These are phyloP conservation scores for Vanrija humicola DNA, from an alignment of 1,284 basidiomycete species.

Conservation along the genomic window DNA sequence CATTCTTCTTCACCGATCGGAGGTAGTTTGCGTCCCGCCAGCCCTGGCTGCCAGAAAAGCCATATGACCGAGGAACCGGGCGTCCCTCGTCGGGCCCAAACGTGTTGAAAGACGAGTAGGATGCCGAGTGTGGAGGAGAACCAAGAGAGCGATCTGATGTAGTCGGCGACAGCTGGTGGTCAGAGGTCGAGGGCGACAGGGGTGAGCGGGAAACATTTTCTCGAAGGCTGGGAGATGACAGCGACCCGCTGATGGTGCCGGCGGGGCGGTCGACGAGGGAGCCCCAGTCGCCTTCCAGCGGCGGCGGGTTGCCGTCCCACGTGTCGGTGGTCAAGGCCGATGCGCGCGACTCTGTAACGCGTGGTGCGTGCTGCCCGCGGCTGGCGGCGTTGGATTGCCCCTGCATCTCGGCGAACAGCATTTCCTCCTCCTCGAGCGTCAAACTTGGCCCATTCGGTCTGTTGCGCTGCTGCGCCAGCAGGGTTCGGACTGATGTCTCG, in stretches of 20 bases:
- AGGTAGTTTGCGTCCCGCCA: slow-evolving; percentile 40
- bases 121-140: slow-evolving; percentile 28
- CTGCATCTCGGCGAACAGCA: slow-evolving; percentile 37
- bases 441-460: slow-evolving; percentile 33
- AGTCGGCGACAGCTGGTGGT: slow-evolving; percentile 3
- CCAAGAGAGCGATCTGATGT: neutral
- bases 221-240: neutral
- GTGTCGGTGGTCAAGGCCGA: slow-evolving; percentile 9
- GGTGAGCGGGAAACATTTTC: neutral
- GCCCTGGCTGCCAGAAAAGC: slow-evolving; percentile 34
- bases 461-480: slow-evolving; percentile 39
- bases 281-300: slow-evolving; percentile 11
- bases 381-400: slow-evolving; percentile 1
- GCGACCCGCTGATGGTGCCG: neutral
- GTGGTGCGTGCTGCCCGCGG: neutral
- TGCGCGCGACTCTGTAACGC: neutral
- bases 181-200: neutral
- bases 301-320: slow-evolving; percentile 36
- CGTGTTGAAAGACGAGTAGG: slow-evolving; percentile 30
- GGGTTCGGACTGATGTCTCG: slow-evolving; percentile 31
- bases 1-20: slow-evolving; percentile 26
- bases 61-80: slow-evolving; percentile 28
- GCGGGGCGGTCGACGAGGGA: neutral
- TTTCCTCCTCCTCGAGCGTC: slow-evolving; percentile 43
- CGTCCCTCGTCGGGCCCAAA: slow-evolving; percentile 18